Evolutionary conservation across 306 rosid species (phyloP), one percentile per base, ranked within the genome.

Genomic region (Cucurbita argyrosperma): DNA sequence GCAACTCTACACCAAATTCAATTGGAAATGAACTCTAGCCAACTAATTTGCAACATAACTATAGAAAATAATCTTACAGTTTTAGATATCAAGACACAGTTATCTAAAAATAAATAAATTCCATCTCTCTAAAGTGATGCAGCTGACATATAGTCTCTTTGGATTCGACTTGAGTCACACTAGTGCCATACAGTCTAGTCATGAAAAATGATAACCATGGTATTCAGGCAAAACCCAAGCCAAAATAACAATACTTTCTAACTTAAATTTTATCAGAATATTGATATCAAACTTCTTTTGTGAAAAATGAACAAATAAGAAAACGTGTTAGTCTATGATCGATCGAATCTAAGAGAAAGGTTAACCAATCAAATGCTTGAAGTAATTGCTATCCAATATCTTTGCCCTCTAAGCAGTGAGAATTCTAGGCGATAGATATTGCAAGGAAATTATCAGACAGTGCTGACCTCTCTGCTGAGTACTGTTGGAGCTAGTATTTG

Each of bases 391-490:
- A 67, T 10, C 23, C 53, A 42, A 10, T 0, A 42, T 39, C 35
- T 30, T 30, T 30, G 35, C 35, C 35, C 35, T 30, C 35, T 30
- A 30, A 30, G 35, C 35, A 30, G 35, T 30, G 35, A 30, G 35
- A 30, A 30, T 30, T 30, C 35, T 30, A 30, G 35, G 35, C 13
- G 53, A 74, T 10, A 43, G 47, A 10, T 42, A 15, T 39, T 40
- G 37, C 23, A 42, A 52, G 30, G 71, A 76, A 19, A 38, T 38
- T 62, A 39, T 42, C 53, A 76, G 77, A 62, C 56, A 14, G 47
- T 66, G 79, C 88, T 72, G n/a, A 91, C 99, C 96, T 82, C 82
- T 87, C 76, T 94, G 96, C 81, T 63, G 74, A 74, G 83, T 81
- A 74, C 74, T 70, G 76, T 77, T 77, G 12, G 82, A 81, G 66